phyloP scores from a whole-genome alignment of 129 eudicot genomes.

The Ambrosia artemisiifolia region DNA sequence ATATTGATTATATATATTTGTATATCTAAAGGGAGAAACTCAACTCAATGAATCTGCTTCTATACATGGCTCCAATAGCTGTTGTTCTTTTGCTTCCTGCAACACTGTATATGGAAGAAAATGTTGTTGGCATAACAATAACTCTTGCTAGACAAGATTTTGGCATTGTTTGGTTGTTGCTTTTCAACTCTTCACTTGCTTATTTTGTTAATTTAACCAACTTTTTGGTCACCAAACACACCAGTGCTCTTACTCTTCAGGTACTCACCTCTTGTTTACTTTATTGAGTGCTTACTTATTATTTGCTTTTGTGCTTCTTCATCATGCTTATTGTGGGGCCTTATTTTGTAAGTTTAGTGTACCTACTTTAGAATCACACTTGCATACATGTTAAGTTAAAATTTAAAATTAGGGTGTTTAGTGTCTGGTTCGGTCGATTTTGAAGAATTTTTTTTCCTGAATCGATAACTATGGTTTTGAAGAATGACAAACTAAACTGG shows the following conservation, averaged over 20 bases:
- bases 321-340: not conserved
- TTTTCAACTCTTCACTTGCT: slow-evolving; percentile 61
- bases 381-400: slow-evolving; percentile 5
- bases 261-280: slow-evolving; percentile 21
- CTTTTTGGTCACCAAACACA: slow-evolving; percentile 67
- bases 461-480: too few relatives aligned
- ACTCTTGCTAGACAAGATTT: slow-evolving; percentile 45
- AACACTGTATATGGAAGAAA: slow-evolving; percentile 49
- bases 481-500: too few relatives aligned
- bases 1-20: not conserved
- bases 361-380: not conserved
- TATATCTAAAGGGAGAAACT: slow-evolving; percentile 60
- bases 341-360: not conserved
- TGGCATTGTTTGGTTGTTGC: slow-evolving; percentile 49
- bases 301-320: not conserved
- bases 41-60: slow-evolving; percentile 90
- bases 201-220: slow-evolving; percentile 57
- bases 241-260: slow-evolving; percentile 70
- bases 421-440: not conserved
- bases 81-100: slow-evolving; percentile 60
- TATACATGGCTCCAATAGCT: slow-evolving; percentile 99
- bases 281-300: not conserved
- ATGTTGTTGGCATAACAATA: slow-evolving; percentile 46
- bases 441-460: not conserved
- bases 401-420: not conserved